Conservation (phyloP, 2,329 filamentous ascomycete species). For the Diaporthe destruens region DNA sequence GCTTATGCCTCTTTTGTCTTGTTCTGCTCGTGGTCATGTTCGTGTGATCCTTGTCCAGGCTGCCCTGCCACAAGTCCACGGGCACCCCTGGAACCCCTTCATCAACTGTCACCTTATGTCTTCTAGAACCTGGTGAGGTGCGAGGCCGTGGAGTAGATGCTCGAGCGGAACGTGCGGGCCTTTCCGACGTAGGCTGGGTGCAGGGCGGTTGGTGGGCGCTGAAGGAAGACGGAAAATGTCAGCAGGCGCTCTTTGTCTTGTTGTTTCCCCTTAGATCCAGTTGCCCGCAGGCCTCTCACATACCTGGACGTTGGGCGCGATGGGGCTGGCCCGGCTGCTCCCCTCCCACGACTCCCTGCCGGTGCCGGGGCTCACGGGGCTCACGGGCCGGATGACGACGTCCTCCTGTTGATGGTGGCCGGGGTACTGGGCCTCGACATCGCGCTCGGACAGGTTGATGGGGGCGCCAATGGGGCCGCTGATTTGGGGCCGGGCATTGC, state of each 20-base stretch:
- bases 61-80: neutral
- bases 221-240: neutral
- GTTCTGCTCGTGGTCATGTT: slow-evolving; percentile 5
- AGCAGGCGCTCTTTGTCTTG: slow-evolving; percentile 15
- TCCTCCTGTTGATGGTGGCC: slow-evolving; percentile 42
- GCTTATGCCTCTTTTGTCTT: neutral
- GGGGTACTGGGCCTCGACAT: slow-evolving; percentile 53
- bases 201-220: slow-evolving; percentile 68
- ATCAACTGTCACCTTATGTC: neutral
- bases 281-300: slow-evolving; percentile 14
- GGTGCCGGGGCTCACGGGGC: slow-evolving; percentile 26
- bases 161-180: slow-evolving; percentile 47
- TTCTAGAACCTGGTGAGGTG: slow-evolving; percentile 62
- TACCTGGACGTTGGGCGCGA: slow-evolving; percentile 62
- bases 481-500: slow-evolving; percentile 55
- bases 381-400: slow-evolving; percentile 29
- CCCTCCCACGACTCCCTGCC: slow-evolving; percentile 43
- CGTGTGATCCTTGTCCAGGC: neutral
- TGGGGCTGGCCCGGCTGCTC: slow-evolving; percentile 63
- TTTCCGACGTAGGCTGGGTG: slow-evolving; percentile 64
- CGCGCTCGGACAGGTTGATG: slow-evolving; percentile 42
- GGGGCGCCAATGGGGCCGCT: slow-evolving; percentile 55
- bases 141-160: slow-evolving; percentile 61
- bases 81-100: neutral
- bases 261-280: neutral